phyloP scores from a whole-genome alignment of 441 rosid species.

The Pelargonium citronellum region DNA sequence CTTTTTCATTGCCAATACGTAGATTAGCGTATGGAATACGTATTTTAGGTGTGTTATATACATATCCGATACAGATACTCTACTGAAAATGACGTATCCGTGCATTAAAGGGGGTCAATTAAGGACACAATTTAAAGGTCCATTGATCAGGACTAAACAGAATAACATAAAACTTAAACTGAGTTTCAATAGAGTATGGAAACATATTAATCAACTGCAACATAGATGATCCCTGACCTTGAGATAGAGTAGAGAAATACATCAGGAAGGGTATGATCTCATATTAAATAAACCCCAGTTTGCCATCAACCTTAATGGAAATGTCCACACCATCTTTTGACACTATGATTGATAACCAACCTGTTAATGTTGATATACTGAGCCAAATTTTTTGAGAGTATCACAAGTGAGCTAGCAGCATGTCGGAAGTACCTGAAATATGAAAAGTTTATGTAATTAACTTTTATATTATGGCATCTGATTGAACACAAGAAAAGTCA shows the following conservation, averaged over 20 bases:
- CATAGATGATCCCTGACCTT: too few species aligned
- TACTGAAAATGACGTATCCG: too few species aligned
- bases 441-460: slow-evolving; percentile 16
- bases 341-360: slow-evolving; percentile 34
- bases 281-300: too few species aligned
- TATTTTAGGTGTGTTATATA: too few species aligned
- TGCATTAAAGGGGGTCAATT: background rate
- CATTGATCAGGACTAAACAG: background rate
- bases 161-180: background rate
- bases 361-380: slow-evolving; percentile 86
- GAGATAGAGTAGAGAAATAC: too few species aligned
- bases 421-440: slow-evolving; percentile 84
- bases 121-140: background rate
- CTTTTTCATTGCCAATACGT: too few species aligned
- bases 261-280: too few species aligned
- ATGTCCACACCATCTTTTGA: background rate
- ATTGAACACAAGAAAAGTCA: too few species aligned
- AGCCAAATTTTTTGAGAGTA: slow-evolving; percentile 84
- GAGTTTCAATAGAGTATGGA: background rate
- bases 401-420: slow-evolving; percentile 60
- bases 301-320: background rate
- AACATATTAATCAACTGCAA: background rate
- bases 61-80: too few species aligned
- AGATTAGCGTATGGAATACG: too few species aligned
- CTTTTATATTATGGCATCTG: background rate